Evolutionary conservation across 768 basidiomycete species (phyloP).

Genomic region (Filobasidium wieringae): DNA sequence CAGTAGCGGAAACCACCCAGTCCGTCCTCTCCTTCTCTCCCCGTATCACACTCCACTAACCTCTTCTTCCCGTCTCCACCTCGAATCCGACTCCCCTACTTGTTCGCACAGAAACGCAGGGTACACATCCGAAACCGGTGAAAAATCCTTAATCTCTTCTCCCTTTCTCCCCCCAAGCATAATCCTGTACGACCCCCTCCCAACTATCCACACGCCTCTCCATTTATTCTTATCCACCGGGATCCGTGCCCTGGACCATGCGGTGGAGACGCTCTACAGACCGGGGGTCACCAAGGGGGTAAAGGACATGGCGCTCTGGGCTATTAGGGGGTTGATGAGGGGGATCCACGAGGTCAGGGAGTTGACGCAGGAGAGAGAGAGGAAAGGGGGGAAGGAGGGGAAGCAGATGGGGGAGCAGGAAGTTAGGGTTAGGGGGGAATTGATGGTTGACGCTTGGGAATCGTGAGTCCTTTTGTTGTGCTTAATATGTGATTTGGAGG

Average conservation of each 20-base stretch:
- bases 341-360: slow-evolving; percentile 58
- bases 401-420: slow-evolving; percentile 45
- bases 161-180: slow-evolving; percentile 53
- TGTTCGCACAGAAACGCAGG: slow-evolving; percentile 55
- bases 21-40: background rate
- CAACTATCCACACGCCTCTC: slow-evolving; percentile 61
- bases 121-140: slow-evolving; percentile 57
- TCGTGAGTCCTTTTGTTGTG: slow-evolving; percentile 34
- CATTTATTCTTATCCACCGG: slow-evolving; percentile 71
- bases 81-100: background rate
- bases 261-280: slow-evolving; percentile 58
- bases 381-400: slow-evolving; percentile 54
- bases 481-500: slow-evolving; percentile 35
- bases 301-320: slow-evolving; percentile 55
- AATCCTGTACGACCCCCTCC: slow-evolving; percentile 64
- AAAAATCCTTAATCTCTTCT: slow-evolving; percentile 52
- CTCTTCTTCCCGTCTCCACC: background rate
- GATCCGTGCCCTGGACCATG: slow-evolving; percentile 65
- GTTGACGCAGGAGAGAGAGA: slow-evolving; percentile 43
- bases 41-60: background rate
- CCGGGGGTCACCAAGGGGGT: slow-evolving; percentile 49
- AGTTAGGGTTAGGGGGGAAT: slow-evolving; percentile 53
- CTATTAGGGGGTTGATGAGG: slow-evolving; percentile 59
- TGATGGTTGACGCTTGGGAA: slow-evolving; percentile 70
- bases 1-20: slow-evolving; percentile 15